Evolutionary conservation across 148 eudicot genomes (phyloP).

Genomic region (Dysphania ambrosioides): DNA sequence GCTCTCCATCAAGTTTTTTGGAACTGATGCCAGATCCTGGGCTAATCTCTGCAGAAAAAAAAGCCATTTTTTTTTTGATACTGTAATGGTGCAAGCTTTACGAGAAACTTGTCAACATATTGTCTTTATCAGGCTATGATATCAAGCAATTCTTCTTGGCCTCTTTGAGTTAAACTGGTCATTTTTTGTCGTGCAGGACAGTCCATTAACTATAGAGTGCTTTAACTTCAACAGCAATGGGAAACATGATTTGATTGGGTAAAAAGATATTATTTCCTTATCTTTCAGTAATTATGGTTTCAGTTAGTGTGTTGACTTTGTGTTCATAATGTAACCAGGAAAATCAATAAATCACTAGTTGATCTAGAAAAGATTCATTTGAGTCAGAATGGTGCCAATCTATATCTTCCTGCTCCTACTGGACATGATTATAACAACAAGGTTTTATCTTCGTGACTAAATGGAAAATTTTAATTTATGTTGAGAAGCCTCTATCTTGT

Average conservation of each 20-base stretch:
- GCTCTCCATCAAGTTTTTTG: too few species aligned
- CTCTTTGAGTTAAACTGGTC: conserved; percentile 13
- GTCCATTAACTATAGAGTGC: conserved; percentile 77
- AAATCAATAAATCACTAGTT: conserved; percentile 63
- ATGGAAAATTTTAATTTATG: conserved; percentile 1
- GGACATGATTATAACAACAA: conserved; percentile 64
- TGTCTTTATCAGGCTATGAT: neutral
- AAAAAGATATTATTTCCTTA: conserved; percentile 20
- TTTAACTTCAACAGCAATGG: conserved; percentile 88
- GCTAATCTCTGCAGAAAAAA: too few species aligned
- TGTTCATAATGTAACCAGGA: conserved; percentile 42
- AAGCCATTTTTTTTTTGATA: too few species aligned
- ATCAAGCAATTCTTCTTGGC: conserved; percentile 7
- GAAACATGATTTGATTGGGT: conserved; percentile 91
- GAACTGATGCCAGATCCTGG: too few species aligned
- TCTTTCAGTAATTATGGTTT: conserved; percentile 2
- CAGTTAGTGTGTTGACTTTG: conserved; percentile 25
- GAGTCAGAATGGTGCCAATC: conserved; percentile 54
- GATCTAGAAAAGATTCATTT: conserved; percentile 71
- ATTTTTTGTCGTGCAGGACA: conserved; percentile 65
- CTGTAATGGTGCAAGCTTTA: conserved; percentile 6
- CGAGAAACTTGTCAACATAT: neutral
- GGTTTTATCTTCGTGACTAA: conserved; percentile 38
- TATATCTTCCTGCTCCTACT: conserved; percentile 47
- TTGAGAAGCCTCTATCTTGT: conserved; percentile 18